phyloP scores from a whole-genome alignment of 139 green algal species.

The Tetradesmus lagerheimii region DNA sequence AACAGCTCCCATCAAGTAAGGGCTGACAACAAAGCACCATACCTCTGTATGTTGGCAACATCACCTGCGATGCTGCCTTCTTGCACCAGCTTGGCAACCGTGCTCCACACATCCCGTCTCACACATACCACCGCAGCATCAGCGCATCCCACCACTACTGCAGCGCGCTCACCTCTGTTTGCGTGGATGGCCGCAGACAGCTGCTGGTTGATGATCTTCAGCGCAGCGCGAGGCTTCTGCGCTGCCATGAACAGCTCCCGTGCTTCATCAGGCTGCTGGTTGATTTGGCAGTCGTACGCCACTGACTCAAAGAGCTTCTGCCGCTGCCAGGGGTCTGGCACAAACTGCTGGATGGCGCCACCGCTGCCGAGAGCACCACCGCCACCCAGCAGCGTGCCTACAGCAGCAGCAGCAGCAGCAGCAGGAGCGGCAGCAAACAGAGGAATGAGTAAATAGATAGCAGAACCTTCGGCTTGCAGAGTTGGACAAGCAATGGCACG shows the following conservation, averaged over 20 bases:
- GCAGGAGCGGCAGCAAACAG: background rate
- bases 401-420: background rate
- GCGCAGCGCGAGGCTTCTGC: constrained; percentile 67
- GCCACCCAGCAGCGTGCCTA: constrained; percentile 38
- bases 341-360: constrained; percentile 50
- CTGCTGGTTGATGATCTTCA: constrained; percentile 78
- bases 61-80: too few relatives aligned
- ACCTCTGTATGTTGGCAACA: too few relatives aligned
- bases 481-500: too few relatives aligned
- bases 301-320: constrained; percentile 76
- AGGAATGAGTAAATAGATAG: too few relatives aligned
- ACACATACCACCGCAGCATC: too few relatives aligned
- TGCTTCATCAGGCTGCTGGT: constrained; percentile 50
- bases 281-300: constrained; percentile 80
- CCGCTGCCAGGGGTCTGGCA: constrained; percentile 49
- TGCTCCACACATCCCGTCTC: background rate
- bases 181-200: constrained; percentile 62
- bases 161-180: background rate
- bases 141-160: too few relatives aligned
- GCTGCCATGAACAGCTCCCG: constrained; percentile 90
- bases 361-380: constrained; percentile 68
- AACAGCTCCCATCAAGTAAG: constrained; percentile 90
- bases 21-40: too few relatives aligned
- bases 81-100: too few relatives aligned
- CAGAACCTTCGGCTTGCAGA: too few relatives aligned